These are phyloP conservation scores for Lachnellula occidentalis DNA, from an alignment of 2,329 filamentous ascomycete genomes.

Conservation along the genomic window DNA sequence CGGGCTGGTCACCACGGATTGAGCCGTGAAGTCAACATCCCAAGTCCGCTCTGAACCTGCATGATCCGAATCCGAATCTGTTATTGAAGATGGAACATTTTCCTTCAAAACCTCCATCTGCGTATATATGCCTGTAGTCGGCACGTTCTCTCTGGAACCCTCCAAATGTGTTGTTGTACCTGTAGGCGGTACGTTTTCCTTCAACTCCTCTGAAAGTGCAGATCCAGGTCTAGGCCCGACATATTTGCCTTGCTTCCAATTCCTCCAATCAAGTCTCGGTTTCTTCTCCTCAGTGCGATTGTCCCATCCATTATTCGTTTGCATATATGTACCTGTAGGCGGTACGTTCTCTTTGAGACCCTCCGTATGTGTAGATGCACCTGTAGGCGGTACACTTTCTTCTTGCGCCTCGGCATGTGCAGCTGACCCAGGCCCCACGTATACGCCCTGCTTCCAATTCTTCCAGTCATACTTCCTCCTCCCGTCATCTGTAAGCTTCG, in stretches of 20 bases:
- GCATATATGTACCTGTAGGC: neutral
- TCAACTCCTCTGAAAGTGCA: neutral
- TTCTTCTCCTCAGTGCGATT: neutral
- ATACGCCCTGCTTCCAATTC: too few relatives aligned
- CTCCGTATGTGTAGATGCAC: neutral
- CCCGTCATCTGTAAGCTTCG: neutral
- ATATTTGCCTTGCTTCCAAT: neutral
- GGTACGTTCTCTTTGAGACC: neutral
- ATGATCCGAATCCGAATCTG: conserved; percentile 6
- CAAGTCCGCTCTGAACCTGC: conserved; percentile 1
- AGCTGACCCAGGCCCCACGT: too few relatives aligned
- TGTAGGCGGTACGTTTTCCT: too few relatives aligned
- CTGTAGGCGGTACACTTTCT: too few relatives aligned
- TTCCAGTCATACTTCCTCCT: neutral
- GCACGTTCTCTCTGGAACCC: neutral
- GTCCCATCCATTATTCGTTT: neutral
- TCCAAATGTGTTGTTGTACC: neutral
- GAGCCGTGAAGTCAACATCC: conserved; percentile 27
- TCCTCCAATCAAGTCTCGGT: neutral
- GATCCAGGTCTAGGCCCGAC: too few relatives aligned
- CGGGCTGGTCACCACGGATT: conserved; percentile 24
- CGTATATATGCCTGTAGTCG: neutral
- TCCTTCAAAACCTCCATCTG: neutral
- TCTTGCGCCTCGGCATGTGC: too few relatives aligned
- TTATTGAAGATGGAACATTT: neutral